These are phyloP conservation scores for Sherardia arvensis DNA, from an alignment of 257 asterid genomes.

Conservation along the genomic window DNA sequence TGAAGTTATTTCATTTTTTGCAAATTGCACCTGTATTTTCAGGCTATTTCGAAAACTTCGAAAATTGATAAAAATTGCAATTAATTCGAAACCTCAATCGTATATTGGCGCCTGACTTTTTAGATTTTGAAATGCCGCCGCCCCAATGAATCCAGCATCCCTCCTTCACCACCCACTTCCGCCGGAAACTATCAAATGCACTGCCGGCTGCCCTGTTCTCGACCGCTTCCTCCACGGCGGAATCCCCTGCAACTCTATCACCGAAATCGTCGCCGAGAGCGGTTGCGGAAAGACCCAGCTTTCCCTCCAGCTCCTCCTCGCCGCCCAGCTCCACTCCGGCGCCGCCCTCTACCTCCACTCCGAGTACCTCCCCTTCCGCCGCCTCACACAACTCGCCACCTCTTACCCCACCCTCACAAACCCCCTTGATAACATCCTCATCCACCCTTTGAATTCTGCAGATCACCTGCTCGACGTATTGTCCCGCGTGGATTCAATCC, in stretches of 20 bases:
- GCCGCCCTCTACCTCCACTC: slow-evolving; percentile 79
- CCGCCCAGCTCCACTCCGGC: slow-evolving; percentile 73
- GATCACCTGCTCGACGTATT: slow-evolving; percentile 85
- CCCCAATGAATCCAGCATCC: slow-evolving; percentile 41
- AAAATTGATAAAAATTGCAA: no score
- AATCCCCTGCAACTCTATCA: slow-evolving; percentile 57
- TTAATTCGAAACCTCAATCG: not conserved
- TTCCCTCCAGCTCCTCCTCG: slow-evolving; percentile 77
- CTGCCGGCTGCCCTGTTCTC: slow-evolving; percentile 55
- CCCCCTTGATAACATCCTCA: slow-evolving; percentile 40
- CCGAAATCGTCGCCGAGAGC: slow-evolving; percentile 91
- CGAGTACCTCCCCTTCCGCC: slow-evolving; percentile 74
- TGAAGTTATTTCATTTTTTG: no score
- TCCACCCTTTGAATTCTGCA: slow-evolving; percentile 58
- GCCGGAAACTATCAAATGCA: slow-evolving; percentile 37
- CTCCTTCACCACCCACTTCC: slow-evolving; percentile 51
- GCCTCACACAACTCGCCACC: slow-evolving; percentile 56
- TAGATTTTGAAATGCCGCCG: slow-evolving; percentile 1
- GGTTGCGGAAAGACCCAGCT: slow-evolving; percentile 91
- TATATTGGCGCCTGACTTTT: not conserved
- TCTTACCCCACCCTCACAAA: slow-evolving; percentile 28
- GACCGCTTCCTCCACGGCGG: slow-evolving; percentile 80
- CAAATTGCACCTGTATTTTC: no score
- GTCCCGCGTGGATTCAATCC: slow-evolving; percentile 48
- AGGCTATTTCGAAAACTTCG: no score